Base-by-base conservation (phyloP, 2,329 filamentous ascomycete species). In the Penicillium crustosum region DNA sequence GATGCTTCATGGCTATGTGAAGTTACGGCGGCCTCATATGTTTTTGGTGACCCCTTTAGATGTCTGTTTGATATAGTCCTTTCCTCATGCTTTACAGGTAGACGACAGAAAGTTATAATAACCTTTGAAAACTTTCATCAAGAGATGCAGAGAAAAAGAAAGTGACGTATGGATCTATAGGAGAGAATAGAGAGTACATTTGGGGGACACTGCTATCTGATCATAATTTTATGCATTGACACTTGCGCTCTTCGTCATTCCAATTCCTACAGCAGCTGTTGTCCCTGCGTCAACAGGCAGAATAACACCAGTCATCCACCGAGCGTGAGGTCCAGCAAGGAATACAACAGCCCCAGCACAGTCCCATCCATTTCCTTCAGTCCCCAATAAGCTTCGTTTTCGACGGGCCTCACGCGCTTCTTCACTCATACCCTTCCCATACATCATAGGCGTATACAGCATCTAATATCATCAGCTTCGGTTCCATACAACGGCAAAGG, bases 371-470 rank as follows among this genome's bases (percentile, higher is more conserved):
- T 75, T 83, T 0, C 82, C 82, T 61, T 84, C 82, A 1, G 78
- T 82, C 35, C 79, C 78, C n/a, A 83, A 68, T 15, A 83, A 64
- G 67, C 79, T 82, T 45, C 80, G 68, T 52, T 80, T 79, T 59
- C 77, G 77, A 19, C 82, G 71, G 13, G 79, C 76, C 60, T 80
- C 78, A 45, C 82, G 70, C 2, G 77, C 79, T 57, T 81, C 79
- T 4, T 81, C 76, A 3, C 67, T 78, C 81, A 83, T 83, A 0
- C 80, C 79, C 2, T 69, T 67, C 0, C 74, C 75, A 58, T 80
- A 82, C 78, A 83, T 82, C 80, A 84, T 82, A 0, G 82, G 81
- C 1, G 81, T 84, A 59, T 82, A 83, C 1, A 83, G 70, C 81
- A 83, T 78, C 62, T 61, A 49, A 21, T 25, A 27, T 13, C 39